Evolutionary conservation across 495 filamentous ascomycete genomes (phyloP), one percentile per base, ranked within the genome.

Genomic region (Xylaria castorea): DNA sequence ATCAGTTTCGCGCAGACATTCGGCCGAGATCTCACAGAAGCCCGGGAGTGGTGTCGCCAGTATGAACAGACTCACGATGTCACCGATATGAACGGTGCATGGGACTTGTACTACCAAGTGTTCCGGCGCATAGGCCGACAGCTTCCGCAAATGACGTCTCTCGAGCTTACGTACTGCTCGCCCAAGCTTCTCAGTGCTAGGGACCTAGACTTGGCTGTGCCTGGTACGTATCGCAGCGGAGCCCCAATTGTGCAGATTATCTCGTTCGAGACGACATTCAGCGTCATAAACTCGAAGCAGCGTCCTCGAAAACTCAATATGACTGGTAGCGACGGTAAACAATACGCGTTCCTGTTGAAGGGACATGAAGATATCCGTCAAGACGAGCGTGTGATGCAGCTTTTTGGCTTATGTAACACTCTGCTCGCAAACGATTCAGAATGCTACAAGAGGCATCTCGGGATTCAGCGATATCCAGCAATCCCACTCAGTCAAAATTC

Each of bases 1-100:
- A 95, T 98, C 6, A 98, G 95, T 4, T 99, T 99, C 78, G 92
- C 94, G n/a, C 97, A 98, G 77, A 93, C 94, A 0, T 99, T 99
- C 75, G 96, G 96, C 20, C 92, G 96, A 30, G 97, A 99, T 77
- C 87, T 99, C 22, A 91, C 92, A 40, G 96, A 99, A 77, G 96
- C 96, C 6, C 92, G 93, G 61, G 94, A 98, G 73, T 99, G 94
- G 89, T 98, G 96, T 83, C 89, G 92, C 66, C 90, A 95, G n/a
- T 98, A 95, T 81, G 91, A 91, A 69, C 88, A 89, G 38, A 95
- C 94, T 1, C 87, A 91, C 53, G 96, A 99, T 74, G 89, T 94
- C 70, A 95, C 94, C 60, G 97, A 99, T 78, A 87, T 99, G 60
- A 98, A 97, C 79, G 93, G 96, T 79, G 96, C 96, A 5, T 99